Conservation (phyloP, 768 basidiomycete genomes). For the Coprinopsis strossmayeri region DNA sequence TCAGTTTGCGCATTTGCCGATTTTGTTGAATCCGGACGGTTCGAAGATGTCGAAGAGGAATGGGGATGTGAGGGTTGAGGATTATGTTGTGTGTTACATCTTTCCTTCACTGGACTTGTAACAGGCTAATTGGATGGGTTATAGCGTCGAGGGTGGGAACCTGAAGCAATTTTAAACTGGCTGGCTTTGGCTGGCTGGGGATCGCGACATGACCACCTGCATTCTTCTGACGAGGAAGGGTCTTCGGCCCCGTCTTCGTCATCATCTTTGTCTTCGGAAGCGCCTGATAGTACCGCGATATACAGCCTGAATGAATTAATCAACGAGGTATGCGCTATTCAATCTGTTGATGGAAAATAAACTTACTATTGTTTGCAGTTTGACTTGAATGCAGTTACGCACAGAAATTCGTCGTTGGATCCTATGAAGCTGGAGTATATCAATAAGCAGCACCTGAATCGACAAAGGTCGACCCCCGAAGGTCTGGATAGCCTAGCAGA, state of each 20-base stretch:
- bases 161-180: constrained; percentile 86
- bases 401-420: constrained; percentile 79
- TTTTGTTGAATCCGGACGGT: constrained; percentile 85
- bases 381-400: constrained; percentile 69
- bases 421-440: constrained; percentile 75
- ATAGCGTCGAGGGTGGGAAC: constrained; percentile 86
- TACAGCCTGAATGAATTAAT: constrained; percentile 63
- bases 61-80: constrained; percentile 80
- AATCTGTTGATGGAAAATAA: too few relatives aligned
- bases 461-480: constrained; percentile 40
- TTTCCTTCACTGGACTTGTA: too few relatives aligned
- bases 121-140: too few relatives aligned
- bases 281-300: constrained; percentile 60
- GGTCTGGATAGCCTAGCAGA: constrained; percentile 49
- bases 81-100: constrained; percentile 81
- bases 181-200: constrained; percentile 95
- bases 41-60: constrained; percentile 93
- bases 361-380: too few relatives aligned
- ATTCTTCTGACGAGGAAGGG: constrained; percentile 15
- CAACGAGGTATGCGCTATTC: constrained; percentile 49
- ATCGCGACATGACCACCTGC: constrained; percentile 31
- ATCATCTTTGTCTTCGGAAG: constrained; percentile 24
- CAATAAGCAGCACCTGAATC: constrained; percentile 81
- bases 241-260: constrained; percentile 17
- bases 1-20: constrained; percentile 84